Evolutionary conservation across 441 rosid genomes (phyloP).

Genomic region (Eruca vesicaria): DNA sequence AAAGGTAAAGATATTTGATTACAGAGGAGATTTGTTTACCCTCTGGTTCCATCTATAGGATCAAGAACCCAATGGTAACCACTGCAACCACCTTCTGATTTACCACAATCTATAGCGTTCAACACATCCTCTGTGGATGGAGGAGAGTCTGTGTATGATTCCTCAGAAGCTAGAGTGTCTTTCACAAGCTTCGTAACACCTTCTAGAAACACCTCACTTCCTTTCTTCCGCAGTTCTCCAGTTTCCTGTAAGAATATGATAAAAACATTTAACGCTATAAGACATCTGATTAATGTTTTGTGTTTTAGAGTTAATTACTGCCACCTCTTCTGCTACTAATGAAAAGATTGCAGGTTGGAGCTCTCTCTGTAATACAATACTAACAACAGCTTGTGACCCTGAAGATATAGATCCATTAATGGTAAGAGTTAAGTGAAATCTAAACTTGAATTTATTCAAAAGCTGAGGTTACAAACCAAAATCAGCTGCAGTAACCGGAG

Average conservation of each 20-base stretch:
- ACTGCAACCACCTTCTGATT: slow-evolving; percentile 83
- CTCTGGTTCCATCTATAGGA: slow-evolving; percentile 98
- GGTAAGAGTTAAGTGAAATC: neutral
- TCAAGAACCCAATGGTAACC: slow-evolving; percentile 98
- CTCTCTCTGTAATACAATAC: slow-evolving; percentile 71
- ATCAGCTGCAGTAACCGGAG: slow-evolving; percentile 94
- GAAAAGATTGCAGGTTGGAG: slow-evolving; percentile 69
- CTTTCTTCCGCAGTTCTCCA: slow-evolving; percentile 63
- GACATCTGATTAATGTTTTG: neutral
- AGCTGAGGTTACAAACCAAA: slow-evolving; percentile 56
- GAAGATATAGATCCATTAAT: slow-evolving; percentile 8
- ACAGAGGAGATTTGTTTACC: slow-evolving; percentile 45
- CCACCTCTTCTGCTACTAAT: slow-evolving; percentile 93
- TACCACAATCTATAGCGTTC: slow-evolving; percentile 76
- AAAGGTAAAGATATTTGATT: neutral
- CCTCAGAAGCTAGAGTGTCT: slow-evolving; percentile 65
- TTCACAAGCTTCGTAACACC: slow-evolving; percentile 77
- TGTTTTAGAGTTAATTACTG: neutral
- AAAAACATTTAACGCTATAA: neutral
- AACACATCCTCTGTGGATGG: slow-evolving; percentile 71
- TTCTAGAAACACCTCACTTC: slow-evolving; percentile 51
- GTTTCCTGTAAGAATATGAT: slow-evolving; percentile 57
- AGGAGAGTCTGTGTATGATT: slow-evolving; percentile 41
- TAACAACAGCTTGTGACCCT: slow-evolving; percentile 94
- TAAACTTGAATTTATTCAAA: neutral